Conservation (phyloP, 257 asterid species). For the Eucommia ulmoides region DNA sequence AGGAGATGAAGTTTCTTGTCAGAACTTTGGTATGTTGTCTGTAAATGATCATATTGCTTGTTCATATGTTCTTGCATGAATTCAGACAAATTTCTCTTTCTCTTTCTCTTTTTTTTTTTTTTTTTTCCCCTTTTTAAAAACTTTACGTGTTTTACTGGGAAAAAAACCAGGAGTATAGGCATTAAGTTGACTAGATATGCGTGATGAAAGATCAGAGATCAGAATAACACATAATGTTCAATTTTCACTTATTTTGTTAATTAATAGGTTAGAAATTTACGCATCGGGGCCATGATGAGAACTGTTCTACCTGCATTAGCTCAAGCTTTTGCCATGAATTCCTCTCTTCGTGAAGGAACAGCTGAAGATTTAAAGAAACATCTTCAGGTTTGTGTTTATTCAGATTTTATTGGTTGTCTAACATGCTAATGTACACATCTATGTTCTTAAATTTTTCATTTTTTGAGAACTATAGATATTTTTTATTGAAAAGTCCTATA, state of each 20-base stretch:
- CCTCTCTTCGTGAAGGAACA: slow-evolving; percentile 21
- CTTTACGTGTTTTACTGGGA: too few species aligned
- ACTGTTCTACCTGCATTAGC: slow-evolving; percentile 89
- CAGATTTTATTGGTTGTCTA: slow-evolving; percentile 5
- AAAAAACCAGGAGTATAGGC: too few species aligned
- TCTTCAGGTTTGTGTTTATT: slow-evolving; percentile 44
- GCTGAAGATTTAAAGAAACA: slow-evolving; percentile 47
- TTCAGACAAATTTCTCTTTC: too few species aligned
- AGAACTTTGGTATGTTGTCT: slow-evolving; percentile 82
- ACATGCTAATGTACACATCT: background rate
- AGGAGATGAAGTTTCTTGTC: slow-evolving; percentile 83
- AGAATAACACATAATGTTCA: too few species aligned
- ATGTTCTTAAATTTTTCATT: background rate
- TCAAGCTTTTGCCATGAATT: slow-evolving; percentile 66
- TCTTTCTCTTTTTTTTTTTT: background rate
- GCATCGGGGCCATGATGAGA: slow-evolving; percentile 94
- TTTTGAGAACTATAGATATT: background rate
- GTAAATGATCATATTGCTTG: too few species aligned
- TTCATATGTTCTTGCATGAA: too few species aligned
- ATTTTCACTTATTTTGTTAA: too few species aligned
- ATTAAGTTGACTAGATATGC: too few species aligned
- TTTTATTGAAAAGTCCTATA: background rate
- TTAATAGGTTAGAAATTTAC: slow-evolving; percentile 78
- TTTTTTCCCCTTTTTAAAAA: background rate
- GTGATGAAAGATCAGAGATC: too few species aligned